Conservation (phyloP, 2,329 filamentous ascomycete species). For the Sclerotinia minor region DNA sequence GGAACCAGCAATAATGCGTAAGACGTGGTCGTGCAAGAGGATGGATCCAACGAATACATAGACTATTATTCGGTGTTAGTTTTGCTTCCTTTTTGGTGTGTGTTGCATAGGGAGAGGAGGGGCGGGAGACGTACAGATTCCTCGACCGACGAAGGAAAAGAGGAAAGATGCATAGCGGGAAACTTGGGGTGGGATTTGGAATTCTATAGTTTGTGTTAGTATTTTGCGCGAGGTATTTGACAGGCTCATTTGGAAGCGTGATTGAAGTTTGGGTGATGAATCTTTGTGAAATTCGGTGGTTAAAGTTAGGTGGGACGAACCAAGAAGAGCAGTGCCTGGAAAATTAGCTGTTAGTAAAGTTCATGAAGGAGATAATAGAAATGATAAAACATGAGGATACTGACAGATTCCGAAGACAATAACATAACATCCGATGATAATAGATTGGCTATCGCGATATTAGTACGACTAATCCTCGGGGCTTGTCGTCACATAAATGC, state of each 20-base stretch:
- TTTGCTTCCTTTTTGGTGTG: constrained; percentile 7
- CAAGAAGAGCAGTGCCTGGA: constrained; percentile 66
- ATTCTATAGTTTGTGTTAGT: constrained; percentile 55
- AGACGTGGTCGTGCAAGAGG: constrained; percentile 66
- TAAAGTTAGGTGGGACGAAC: constrained; percentile 41
- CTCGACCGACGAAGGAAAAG: constrained; percentile 95
- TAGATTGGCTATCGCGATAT: constrained; percentile 55
- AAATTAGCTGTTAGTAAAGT: constrained; percentile 31
- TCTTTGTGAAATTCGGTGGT: constrained; percentile 24
- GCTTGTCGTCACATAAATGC: constrained; percentile 32
- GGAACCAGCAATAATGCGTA: constrained; percentile 74
- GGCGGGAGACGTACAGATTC: constrained; percentile 70
- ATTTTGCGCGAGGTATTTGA: neutral
- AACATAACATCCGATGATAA: constrained; percentile 83
- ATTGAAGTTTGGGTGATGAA: neutral
- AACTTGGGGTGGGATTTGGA: constrained; percentile 91
- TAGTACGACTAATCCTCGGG: neutral
- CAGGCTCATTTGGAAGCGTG: neutral
- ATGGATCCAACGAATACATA: constrained; percentile 94
- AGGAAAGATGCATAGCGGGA: constrained; percentile 95
- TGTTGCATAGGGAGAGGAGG: constrained; percentile 5
- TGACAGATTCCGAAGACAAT: constrained; percentile 85
- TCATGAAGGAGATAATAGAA: constrained; percentile 7
- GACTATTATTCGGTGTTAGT: constrained; percentile 55
- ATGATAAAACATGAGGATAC: constrained; percentile 40